Percentiles rank a stretch among this genome's conserved stretches.
These are phyloP conservation scores for Starmerella sp. DNA, from an alignment of 805 yeast genomes.

Conservation along the genomic window DNA sequence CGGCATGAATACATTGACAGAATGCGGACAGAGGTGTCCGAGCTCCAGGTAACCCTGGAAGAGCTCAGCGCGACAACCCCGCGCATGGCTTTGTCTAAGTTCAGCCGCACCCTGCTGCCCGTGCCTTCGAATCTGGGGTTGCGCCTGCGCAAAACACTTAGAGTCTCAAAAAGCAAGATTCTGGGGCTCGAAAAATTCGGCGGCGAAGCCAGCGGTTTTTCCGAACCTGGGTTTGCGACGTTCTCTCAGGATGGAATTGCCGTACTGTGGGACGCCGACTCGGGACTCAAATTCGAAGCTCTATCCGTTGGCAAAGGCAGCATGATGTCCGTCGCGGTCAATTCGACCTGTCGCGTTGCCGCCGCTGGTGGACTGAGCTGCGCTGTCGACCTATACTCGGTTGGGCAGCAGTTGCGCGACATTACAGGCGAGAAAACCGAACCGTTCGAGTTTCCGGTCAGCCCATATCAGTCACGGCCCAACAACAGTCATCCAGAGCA, in stretches of 20 bases:
- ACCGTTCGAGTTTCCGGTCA: background rate
- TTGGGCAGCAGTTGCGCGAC: constrained; percentile 12
- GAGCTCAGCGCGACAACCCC: background rate
- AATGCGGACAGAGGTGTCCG: constrained; percentile 1
- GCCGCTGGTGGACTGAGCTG: constrained; percentile 22
- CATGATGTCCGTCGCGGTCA: constrained; percentile 11
- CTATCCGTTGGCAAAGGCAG: constrained; percentile 15
- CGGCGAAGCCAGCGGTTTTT: background rate
- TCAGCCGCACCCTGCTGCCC: background rate
- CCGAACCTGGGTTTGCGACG: constrained; percentile 8
- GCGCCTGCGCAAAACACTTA: background rate
- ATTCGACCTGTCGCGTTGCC: constrained; percentile 13
- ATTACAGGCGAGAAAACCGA: background rate
- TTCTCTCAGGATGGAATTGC: constrained; percentile 16
- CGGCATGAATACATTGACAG: background rate
- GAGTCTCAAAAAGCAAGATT: background rate
- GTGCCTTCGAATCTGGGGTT: background rate
- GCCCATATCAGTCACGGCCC: background rate
- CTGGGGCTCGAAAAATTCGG: background rate
- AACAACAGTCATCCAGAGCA: constrained; percentile 1
- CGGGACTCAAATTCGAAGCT: constrained; percentile 18
- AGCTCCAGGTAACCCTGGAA: background rate
- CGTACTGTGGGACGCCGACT: constrained; percentile 16
- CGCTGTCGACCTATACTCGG: constrained; percentile 17
- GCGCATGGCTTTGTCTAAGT: background rate